These are phyloP conservation scores for Xylaria nigripes DNA, from an alignment of 495 filamentous ascomycete species.

Conservation along the genomic window DNA sequence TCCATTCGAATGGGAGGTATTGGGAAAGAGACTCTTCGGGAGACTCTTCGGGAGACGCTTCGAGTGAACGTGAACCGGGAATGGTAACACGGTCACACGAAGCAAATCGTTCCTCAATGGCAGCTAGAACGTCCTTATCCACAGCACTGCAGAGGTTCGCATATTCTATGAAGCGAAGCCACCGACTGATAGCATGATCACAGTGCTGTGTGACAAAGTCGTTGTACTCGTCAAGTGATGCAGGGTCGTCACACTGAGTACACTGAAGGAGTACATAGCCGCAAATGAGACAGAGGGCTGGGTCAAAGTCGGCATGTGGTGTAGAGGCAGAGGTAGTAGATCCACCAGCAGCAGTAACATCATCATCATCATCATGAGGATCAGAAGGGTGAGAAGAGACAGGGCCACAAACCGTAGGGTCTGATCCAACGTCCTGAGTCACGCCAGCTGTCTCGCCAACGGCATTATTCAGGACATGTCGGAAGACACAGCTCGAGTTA, in stretches of 20 bases:
- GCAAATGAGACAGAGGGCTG: slow-evolving; percentile 26
- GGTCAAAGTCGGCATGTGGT: slow-evolving; percentile 1
- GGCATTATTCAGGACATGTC: slow-evolving; percentile 80
- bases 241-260: slow-evolving; percentile 21
- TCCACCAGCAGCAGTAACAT: slow-evolving; percentile 16
- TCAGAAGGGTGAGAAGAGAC: slow-evolving; percentile 18
- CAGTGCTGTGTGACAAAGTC: slow-evolving; percentile 12
- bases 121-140: slow-evolving; percentile 7
- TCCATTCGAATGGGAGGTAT: slow-evolving; percentile 6
- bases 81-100: slow-evolving; percentile 4
- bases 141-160: slow-evolving; percentile 10
- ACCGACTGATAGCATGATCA: slow-evolving; percentile 12
- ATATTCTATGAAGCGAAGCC: slow-evolving; percentile 2
- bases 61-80: not conserved
- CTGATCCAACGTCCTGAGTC: slow-evolving; percentile 88
- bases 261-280: slow-evolving; percentile 25
- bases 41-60: slow-evolving; percentile 2
- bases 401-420: slow-evolving; percentile 85
- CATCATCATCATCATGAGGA: slow-evolving; percentile 10
- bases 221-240: slow-evolving; percentile 21
- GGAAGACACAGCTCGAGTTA: slow-evolving; percentile 79
- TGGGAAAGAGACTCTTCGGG: slow-evolving; percentile 2
- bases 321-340: slow-evolving; percentile 2
- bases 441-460: slow-evolving; percentile 95
- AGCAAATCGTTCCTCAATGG: slow-evolving; percentile 8